phyloP scores from a whole-genome alignment of 2,329 filamentous ascomycete species.

The Penicillium aurantiogriseum region DNA sequence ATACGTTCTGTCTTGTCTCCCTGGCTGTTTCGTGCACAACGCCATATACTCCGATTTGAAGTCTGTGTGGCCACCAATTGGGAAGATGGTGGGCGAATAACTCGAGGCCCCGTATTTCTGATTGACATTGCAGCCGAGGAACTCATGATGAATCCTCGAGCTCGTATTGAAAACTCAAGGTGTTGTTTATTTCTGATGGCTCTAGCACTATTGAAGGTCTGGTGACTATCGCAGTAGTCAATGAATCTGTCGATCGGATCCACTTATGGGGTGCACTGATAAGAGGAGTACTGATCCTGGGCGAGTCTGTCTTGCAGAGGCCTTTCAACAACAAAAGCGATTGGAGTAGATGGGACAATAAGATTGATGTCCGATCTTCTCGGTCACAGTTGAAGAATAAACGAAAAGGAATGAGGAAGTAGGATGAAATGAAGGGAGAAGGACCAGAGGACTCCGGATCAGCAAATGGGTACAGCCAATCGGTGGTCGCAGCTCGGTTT shows the following conservation, averaged over 20 bases:
- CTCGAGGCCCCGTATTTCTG: constrained; percentile 3
- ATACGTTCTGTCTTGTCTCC: constrained; percentile 12
- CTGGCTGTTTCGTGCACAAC: constrained; percentile 14
- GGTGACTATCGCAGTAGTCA: neutral
- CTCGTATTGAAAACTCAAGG: neutral
- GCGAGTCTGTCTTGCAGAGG: neutral
- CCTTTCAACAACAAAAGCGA: neutral
- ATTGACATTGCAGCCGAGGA: constrained; percentile 13
- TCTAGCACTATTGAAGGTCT: neutral
- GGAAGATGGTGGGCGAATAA: constrained; percentile 10
- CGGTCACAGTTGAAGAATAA: neutral
- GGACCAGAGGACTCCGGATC: neutral
- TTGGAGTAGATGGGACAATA: neutral
- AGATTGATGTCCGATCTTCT: neutral
- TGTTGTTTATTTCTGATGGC: neutral
- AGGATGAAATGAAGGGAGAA: neutral
- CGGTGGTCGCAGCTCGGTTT: neutral
- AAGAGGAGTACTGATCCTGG: neutral
- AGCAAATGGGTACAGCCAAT: neutral
- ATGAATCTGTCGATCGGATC: neutral
- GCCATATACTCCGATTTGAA: constrained; percentile 11
- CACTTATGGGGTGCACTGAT: neutral
- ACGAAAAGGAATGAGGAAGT: neutral
- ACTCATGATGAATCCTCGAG: constrained; percentile 13
- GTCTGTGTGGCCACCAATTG: constrained; percentile 8